Evolutionary conservation across 2,329 filamentous ascomycete species (phyloP), one percentile per base, ranked within the genome.

Genomic region (Celoporthe dispersa): DNA sequence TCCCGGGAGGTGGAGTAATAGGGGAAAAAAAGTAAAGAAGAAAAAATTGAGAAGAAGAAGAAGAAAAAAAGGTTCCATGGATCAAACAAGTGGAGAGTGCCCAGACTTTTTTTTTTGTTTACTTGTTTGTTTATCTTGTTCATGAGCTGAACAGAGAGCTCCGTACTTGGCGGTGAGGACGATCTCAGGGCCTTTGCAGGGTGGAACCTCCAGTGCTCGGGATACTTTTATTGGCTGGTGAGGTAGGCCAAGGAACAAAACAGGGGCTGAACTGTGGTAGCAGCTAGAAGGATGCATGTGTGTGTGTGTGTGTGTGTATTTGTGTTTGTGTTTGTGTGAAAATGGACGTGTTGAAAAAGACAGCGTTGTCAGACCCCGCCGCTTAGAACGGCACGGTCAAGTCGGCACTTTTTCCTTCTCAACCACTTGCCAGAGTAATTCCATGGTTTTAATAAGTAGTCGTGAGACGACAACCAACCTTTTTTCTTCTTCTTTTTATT

Each of bases 81-180:
- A 48, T 22, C 19, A 16, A 33, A 61, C 11, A 37, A 33, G 33
- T n/a, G 35, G 19, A 61, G 59, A 61, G 59, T 35, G 8, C 6
- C 19, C 59, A 61, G 33, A n/a, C n/a, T 41, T 41, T 41, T 41
- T 41, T 16, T 41, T 35, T n/a, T n/a, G n/a, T n/a, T n/a, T n/a
- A n/a, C n/a, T n/a, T n/a, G n/a, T n/a, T n/a, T n/a, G 1, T 41
- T 19, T 41, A 16, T 12, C 5, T 8, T 2, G 22, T 60, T 28
- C 12, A 11, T n/a, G 57, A 62, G 60, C 60, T 62, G 37, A 63
- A n/a, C 14, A 16, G 12, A 48, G 11, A n/a, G 8, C 6, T 9
- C 37, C 9, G 35, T 35, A 48, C 33, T 63, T 63, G 37, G 60
- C 60, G 60, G 60, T 63, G 60, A 63, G 60, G 14, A 63, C 22